Evolutionary conservation across 148 eudicot genomes (phyloP).

Genomic region (Camellia japonica): DNA sequence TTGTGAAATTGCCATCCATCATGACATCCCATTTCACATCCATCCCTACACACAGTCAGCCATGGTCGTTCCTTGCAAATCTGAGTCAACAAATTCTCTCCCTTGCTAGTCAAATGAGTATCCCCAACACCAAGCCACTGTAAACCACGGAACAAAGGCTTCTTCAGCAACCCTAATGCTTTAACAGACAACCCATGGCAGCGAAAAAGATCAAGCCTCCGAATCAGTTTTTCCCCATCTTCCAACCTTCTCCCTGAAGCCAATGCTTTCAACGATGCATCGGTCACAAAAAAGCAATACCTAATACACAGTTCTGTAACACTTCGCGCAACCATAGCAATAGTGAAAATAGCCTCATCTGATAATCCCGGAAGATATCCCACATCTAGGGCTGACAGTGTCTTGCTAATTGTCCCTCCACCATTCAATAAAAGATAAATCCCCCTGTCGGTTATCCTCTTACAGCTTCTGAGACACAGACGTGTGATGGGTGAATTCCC

Average conservation of each 20-base stretch:
- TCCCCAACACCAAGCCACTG: conserved; percentile 45
- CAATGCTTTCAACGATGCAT: conserved; percentile 31
- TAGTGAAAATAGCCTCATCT: conserved; percentile 29
- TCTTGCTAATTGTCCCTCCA: conserved; percentile 31
- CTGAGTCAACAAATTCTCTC: conserved; percentile 13
- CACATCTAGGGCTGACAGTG: conserved; percentile 35
- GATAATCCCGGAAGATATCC: conserved; percentile 40
- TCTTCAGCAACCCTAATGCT: conserved; percentile 21
- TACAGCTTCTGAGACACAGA: conserved; percentile 38
- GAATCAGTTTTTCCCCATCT: conserved; percentile 21
- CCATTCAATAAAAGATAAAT: conserved; percentile 29
- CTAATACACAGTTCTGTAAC: conserved; percentile 41
- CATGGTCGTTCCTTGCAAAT: conserved; percentile 35
- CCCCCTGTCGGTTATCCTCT: conserved; percentile 44
- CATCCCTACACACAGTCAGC: conserved; percentile 40
- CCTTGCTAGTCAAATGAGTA: conserved; percentile 19
- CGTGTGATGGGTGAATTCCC: conserved; percentile 31
- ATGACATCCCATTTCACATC: conserved; percentile 52
- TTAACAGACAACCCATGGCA: conserved; percentile 30
- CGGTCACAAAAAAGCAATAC: conserved; percentile 40
- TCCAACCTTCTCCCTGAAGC: conserved; percentile 26
- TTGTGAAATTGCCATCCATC: conserved; percentile 53
- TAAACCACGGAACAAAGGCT: conserved; percentile 41
- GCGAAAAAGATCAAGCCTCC: conserved; percentile 36
- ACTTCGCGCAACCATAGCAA: conserved; percentile 22